These are phyloP conservation scores for Gossypium gossypioides DNA, from an alignment of 441 rosid genomes.

Conservation along the genomic window DNA sequence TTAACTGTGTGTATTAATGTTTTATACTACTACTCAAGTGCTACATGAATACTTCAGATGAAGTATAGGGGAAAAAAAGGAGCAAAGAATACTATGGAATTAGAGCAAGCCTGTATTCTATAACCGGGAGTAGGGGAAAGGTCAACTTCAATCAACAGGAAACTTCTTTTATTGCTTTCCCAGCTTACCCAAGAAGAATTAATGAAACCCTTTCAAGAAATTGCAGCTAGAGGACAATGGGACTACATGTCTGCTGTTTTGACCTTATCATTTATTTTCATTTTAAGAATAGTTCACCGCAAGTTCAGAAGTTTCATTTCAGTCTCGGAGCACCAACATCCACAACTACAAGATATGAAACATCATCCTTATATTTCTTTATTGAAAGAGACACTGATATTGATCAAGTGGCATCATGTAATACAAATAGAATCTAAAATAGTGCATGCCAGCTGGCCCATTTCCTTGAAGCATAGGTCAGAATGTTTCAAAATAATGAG, in stretches of 20 bases:
- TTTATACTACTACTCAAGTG: background rate
- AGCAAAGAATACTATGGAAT: background rate
- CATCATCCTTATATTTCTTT: background rate
- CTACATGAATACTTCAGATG: background rate
- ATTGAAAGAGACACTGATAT: background rate
- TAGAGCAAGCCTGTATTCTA: background rate
- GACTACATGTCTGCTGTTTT: background rate
- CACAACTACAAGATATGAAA: background rate
- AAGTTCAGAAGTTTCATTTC: constrained; percentile 2
- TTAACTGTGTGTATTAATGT: background rate
- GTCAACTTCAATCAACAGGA: background rate
- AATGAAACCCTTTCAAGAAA: background rate
- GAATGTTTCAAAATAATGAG: background rate
- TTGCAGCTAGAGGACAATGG: background rate
- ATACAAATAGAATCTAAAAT: background rate
- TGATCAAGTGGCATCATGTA: background rate
- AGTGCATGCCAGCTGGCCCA: background rate
- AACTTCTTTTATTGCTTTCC: background rate
- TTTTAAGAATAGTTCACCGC: background rate
- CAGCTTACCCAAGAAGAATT: background rate
- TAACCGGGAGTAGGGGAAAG: background rate
- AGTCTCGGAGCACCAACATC: background rate
- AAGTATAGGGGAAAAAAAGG: background rate
- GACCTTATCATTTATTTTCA: background rate
- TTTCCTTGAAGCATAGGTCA: background rate